A percentile compares a stretch with the other conserved stretches of the same genome.
Evolutionary conservation across 306 rosid species (phyloP).

Genomic region (Argentina anserina): DNA sequence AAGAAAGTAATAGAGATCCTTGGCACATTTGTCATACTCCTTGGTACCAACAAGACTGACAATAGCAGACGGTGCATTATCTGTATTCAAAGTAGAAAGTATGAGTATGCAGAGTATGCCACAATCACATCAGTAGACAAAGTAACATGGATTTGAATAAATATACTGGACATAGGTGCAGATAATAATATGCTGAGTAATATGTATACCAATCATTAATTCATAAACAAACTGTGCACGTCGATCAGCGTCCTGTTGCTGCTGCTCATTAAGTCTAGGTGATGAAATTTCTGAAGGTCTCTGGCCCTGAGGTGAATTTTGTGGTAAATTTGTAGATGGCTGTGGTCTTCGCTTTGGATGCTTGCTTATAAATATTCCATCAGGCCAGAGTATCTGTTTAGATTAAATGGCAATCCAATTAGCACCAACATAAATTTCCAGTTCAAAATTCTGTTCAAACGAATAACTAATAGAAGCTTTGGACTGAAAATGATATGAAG

Average conservation of each 20-base stretch:
- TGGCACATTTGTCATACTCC: slow-evolving; percentile 92
- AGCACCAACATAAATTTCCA: slow-evolving; percentile 29
- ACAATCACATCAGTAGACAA: neutral
- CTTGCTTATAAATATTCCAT: slow-evolving; percentile 88
- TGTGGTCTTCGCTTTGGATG: slow-evolving; percentile 75
- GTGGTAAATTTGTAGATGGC: slow-evolving; percentile 40
- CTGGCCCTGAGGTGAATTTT: slow-evolving; percentile 40
- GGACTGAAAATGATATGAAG: neutral
- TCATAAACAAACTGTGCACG: slow-evolving; percentile 89
- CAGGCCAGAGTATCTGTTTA: slow-evolving; percentile 90
- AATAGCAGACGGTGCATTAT: slow-evolving; percentile 75
- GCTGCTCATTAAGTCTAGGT: slow-evolving; percentile 48
- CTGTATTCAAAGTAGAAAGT: slow-evolving; percentile 34
- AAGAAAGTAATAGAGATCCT: slow-evolving; percentile 86
- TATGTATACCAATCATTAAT: slow-evolving; percentile 71
- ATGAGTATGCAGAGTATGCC: neutral
- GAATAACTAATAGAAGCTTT: slow-evolving; percentile 12
- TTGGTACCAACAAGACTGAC: slow-evolving; percentile 91
- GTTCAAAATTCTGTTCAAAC: neutral
- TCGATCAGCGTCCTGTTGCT: slow-evolving; percentile 64
- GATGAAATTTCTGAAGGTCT: slow-evolving; percentile 42
- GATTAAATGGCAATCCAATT: slow-evolving; percentile 23
- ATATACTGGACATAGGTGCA: neutral
- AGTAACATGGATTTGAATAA: neutral
- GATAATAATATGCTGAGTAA: slow-evolving; percentile 18